Base-by-base conservation (phyloP, 345 rosid species). In the Erucastrum elatum region DNA sequence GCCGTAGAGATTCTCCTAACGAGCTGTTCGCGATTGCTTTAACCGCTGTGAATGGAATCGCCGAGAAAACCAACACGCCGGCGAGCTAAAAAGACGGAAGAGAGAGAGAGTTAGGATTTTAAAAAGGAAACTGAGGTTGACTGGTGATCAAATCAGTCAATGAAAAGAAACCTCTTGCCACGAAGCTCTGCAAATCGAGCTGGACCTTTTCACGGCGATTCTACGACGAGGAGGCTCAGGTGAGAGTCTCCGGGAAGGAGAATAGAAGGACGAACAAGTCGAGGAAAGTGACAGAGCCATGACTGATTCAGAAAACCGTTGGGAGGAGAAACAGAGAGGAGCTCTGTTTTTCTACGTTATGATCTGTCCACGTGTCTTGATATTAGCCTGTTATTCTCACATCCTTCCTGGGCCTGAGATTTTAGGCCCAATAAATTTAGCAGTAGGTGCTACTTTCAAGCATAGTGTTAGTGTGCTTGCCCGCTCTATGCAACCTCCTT, bases 1-100 rank as follows among this genome's bases (percentile, higher is more conserved):
- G 77, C 82, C 85, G 94, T 7, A 94, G 81, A 75, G 89, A 84
- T 66, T 90, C 97, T 10, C 98, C 97, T 1, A 92, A 6, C 0
- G 95, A 89, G 76, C 98, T 90, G 65, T 90, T 94, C 6, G 98
- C 98, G 13, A 94, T 87, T 83, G 97, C 97, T 82, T 92, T 94
- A 53, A 94, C 98, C 25, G 86, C 94, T 34, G 95, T 90, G 86
- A 92, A 94, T 0, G 98, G 98, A 68, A 90, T 83, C 68, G 97
- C 97, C 29, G 97, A 94, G 87, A 94, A 90, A 9, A 92, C 88
- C 78, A 94, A 80, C 74, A 94, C 95, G 26, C 97, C 97, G 6
- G 89, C 97, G 15, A 92, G 92, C 98, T 94, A 72, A 68, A 25
- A 25, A 73, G 41, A 59, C 37, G 21, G 2, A 89, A 12, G 78